Evolutionary conservation across 1,139 yeast species (phyloP).

Genomic region (Dujonia santamariae): DNA sequence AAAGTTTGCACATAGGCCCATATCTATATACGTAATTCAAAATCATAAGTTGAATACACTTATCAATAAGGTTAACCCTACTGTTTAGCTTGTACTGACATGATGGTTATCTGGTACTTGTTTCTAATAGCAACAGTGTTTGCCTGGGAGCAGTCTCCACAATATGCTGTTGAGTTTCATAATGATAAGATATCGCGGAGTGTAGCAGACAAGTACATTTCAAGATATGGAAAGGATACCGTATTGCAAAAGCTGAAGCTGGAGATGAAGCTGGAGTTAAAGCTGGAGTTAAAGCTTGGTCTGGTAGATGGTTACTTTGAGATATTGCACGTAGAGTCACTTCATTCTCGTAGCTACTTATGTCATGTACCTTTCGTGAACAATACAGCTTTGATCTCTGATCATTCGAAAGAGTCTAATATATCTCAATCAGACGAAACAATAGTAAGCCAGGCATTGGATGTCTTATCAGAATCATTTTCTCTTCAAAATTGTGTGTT

Average conservation of each 20-base stretch:
- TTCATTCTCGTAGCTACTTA: slow-evolving; percentile 9
- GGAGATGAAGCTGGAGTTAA: too few relatives aligned
- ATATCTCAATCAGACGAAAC: slow-evolving; percentile 18
- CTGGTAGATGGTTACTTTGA: slow-evolving; percentile 3
- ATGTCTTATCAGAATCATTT: slow-evolving; percentile 19
- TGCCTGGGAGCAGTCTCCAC: slow-evolving; percentile 2
- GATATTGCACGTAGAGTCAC: slow-evolving; percentile 3
- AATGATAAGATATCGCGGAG: slow-evolving; percentile 1
- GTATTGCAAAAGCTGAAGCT: too few relatives aligned
- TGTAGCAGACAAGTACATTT: slow-evolving; percentile 2
- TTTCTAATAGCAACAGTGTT: too few relatives aligned
- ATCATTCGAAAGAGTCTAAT: background rate
- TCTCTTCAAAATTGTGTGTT: slow-evolving; percentile 27
- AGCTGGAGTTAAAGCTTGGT: too few relatives aligned
- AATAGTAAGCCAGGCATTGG: slow-evolving; percentile 19
- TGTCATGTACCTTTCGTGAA: slow-evolving; percentile 15
- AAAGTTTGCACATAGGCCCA: too few relatives aligned
- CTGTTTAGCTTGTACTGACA: too few relatives aligned
- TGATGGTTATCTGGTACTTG: too few relatives aligned
- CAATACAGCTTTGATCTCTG: background rate
- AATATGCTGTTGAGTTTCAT: slow-evolving; percentile 5
- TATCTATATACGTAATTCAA: too few relatives aligned
- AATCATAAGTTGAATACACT: too few relatives aligned
- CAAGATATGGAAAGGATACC: too few relatives aligned
- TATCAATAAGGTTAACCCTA: too few relatives aligned